Conservation (phyloP, 768 basidiomycete genomes). For the Podaxis mareebaensis region DNA sequence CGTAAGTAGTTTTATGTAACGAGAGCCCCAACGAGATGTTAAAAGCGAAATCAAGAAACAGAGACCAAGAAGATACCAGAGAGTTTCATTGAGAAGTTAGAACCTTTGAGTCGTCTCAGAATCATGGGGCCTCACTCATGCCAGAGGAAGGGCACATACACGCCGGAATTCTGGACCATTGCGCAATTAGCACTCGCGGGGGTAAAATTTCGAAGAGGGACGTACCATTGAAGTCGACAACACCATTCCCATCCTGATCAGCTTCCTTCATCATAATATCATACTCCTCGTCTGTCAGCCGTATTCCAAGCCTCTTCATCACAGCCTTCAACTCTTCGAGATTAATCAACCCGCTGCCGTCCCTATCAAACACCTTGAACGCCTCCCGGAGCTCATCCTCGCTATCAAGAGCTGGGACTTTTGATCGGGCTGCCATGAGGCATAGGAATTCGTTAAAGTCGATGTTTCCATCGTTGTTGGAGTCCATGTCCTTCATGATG, state of each 20-base stretch:
- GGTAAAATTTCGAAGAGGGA: constrained; percentile 3
- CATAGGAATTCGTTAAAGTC: constrained; percentile 81
- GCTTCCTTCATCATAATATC: constrained; percentile 93
- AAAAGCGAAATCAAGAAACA: background rate
- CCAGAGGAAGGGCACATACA: background rate
- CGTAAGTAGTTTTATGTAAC: background rate
- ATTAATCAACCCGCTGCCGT: constrained; percentile 88
- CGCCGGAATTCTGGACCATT: constrained; percentile 14
- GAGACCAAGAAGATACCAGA: background rate
- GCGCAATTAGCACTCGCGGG: background rate
- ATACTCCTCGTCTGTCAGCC: constrained; percentile 75
- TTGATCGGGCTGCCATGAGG: constrained; percentile 76
- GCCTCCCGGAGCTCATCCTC: constrained; percentile 97
- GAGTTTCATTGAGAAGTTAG: background rate
- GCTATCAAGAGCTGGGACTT: constrained; percentile 21
- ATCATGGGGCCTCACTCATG: background rate
- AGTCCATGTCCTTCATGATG: constrained; percentile 84
- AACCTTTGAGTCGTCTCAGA: background rate
- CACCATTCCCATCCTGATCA: constrained; percentile 81
- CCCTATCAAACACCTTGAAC: constrained; percentile 97
- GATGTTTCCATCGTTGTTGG: constrained; percentile 89
- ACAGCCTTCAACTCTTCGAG: constrained; percentile 86
- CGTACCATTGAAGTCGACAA: constrained; percentile 76
- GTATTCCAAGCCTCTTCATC: constrained; percentile 89
- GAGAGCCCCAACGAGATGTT: background rate